These are phyloP conservation scores for Apiotrichum domesticum DNA, from an alignment of 1,284 basidiomycete genomes.

Conservation along the genomic window DNA sequence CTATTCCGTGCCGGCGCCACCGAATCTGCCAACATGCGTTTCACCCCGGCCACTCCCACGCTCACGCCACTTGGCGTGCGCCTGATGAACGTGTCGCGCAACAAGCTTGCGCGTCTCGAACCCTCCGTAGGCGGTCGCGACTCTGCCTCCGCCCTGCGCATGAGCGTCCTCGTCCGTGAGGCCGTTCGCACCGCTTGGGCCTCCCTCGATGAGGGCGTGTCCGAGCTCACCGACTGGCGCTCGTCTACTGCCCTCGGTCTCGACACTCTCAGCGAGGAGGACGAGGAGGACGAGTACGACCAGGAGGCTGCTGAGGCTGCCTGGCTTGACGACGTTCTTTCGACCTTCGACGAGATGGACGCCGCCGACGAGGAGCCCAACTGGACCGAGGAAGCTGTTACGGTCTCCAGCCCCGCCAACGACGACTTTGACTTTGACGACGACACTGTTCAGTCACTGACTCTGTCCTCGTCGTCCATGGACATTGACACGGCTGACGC, in stretches of 20 bases:
- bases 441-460: slow-evolving; percentile 22
- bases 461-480: slow-evolving; percentile 14
- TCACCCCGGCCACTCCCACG: slow-evolving; percentile 26
- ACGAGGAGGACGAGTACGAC: slow-evolving; percentile 26
- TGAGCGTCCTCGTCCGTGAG: slow-evolving; percentile 36
- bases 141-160: slow-evolving; percentile 21
- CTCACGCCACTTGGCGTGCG: slow-evolving; percentile 40
- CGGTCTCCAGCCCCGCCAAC: slow-evolving; percentile 16
- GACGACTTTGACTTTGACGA: slow-evolving; percentile 23
- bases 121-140: slow-evolving; percentile 24
- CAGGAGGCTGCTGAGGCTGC: slow-evolving; percentile 20
- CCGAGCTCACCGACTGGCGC: slow-evolving; percentile 36
- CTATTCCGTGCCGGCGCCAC: background rate
- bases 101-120: slow-evolving; percentile 35
- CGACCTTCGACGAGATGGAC: slow-evolving; percentile 28
- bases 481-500: slow-evolving; percentile 7
- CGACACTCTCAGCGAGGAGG: slow-evolving; percentile 37
- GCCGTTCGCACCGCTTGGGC: slow-evolving; percentile 39
- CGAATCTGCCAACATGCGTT: slow-evolving; percentile 29
- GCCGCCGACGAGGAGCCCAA: slow-evolving; percentile 11
- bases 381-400: slow-evolving; percentile 23
- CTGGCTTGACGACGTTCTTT: slow-evolving; percentile 40
- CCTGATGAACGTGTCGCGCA: slow-evolving; percentile 36
- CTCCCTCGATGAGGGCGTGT: slow-evolving; percentile 27
- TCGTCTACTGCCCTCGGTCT: slow-evolving; percentile 31